Evolutionary conservation across 176 grass and related monocot species (phyloP).

Genomic region (Phragmites australis): DNA sequence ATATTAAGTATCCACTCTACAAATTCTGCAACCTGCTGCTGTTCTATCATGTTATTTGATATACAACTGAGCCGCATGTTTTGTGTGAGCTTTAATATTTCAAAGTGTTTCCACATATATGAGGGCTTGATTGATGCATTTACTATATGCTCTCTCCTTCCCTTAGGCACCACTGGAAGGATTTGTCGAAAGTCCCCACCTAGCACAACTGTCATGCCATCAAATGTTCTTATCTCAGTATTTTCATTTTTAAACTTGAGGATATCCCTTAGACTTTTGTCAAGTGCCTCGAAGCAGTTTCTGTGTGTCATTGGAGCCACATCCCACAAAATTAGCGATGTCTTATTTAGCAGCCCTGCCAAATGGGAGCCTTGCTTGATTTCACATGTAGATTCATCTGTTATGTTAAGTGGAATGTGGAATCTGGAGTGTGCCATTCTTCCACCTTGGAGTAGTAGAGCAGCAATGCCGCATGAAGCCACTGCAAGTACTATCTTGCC

Average conservation of each 20-base stretch:
- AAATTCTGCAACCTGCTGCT: too few species aligned
- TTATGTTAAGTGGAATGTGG: conserved; percentile 18
- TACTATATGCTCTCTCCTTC: not conserved
- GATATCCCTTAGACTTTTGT: conserved; percentile 20
- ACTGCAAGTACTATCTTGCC: conserved; percentile 18
- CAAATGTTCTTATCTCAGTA: not conserved
- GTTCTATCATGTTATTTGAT: too few species aligned
- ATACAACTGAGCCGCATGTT: conserved; percentile 28
- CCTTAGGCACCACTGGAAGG: conserved; percentile 2
- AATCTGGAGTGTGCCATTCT: conserved; percentile 29
- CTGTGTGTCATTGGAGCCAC: conserved; percentile 18
- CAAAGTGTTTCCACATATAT: conserved; percentile 19
- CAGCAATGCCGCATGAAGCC: conserved; percentile 5
- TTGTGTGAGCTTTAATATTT: conserved; percentile 12
- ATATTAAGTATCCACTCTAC: too few species aligned
- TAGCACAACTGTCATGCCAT: not conserved
- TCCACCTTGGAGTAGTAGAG: not conserved
- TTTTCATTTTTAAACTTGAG: not conserved
- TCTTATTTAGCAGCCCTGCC: not conserved
- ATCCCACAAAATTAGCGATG: conserved; percentile 26
- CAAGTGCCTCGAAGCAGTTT: conserved; percentile 4
- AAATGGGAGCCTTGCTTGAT: conserved; percentile 1
- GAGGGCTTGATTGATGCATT: conserved; percentile 10
- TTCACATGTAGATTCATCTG: conserved; percentile 23
- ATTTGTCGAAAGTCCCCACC: conserved; percentile 38